Percentiles rank a stretch among this genome's conserved stretches.
Evolutionary conservation across 768 basidiomycete species (phyloP).

Genomic region (Hygrocybe punicea): DNA sequence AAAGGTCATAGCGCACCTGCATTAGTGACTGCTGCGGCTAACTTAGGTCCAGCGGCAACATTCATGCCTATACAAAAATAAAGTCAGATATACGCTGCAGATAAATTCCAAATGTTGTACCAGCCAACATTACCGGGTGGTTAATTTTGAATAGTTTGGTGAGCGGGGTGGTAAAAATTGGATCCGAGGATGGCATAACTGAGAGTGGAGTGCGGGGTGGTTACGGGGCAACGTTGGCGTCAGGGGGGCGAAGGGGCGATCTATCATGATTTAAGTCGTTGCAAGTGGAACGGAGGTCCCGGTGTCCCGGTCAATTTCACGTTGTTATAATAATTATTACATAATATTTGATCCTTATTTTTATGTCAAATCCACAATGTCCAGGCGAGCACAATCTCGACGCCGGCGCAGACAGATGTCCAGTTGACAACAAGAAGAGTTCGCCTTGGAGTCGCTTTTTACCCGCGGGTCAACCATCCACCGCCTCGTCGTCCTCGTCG

Average conservation of each 20-base stretch:
- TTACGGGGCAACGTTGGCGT: not conserved
- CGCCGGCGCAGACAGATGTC: conserved; percentile 52
- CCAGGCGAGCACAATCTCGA: conserved; percentile 46
- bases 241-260: no score
- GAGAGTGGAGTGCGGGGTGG: not conserved
- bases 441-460: conserved; percentile 7
- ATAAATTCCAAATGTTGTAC: conserved; percentile 20
- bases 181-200: conserved; percentile 1
- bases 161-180: conserved; percentile 62
- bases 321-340: no score
- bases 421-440: conserved; percentile 51
- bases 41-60: conserved; percentile 61
- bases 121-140: conserved; percentile 85
- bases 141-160: conserved; percentile 85
- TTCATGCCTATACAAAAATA: conserved; percentile 41
- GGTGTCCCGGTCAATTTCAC: no score
- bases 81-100: not conserved
- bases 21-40: conserved; percentile 91
- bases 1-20: conserved; percentile 35
- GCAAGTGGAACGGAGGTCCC: no score
- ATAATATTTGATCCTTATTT: no score
- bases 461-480: not conserved
- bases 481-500: not conserved
- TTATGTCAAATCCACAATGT: conserved; percentile 27
- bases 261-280: no score